phyloP scores from a whole-genome alignment of 345 rosid genomes.

The Boechera divaricarpa region DNA sequence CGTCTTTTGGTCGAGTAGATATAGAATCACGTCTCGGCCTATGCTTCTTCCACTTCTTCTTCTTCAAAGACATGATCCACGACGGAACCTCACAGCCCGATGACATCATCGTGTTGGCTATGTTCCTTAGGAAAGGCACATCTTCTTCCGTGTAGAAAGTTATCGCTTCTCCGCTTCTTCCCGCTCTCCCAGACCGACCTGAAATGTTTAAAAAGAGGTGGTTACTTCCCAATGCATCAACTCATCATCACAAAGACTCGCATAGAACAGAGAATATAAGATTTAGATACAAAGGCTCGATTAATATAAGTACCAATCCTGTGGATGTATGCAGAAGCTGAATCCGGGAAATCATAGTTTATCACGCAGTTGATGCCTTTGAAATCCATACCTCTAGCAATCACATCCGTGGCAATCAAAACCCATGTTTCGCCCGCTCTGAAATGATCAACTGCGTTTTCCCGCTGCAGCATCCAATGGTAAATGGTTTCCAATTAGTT shows the following conservation, averaged over 20 bases:
- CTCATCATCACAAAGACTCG: background rate
- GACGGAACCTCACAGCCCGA: slow-evolving; percentile 96
- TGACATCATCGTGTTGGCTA: slow-evolving; percentile 81
- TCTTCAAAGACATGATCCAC: slow-evolving; percentile 73
- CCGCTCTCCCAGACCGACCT: slow-evolving; percentile 94
- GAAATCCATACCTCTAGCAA: slow-evolving; percentile 98
- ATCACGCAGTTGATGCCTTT: slow-evolving; percentile 92
- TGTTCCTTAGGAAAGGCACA: slow-evolving; percentile 71
- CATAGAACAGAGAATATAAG: background rate
- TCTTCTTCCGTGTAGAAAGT: slow-evolving; percentile 86
- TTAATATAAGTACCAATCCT: slow-evolving; percentile 72
- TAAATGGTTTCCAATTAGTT: slow-evolving; percentile 12
- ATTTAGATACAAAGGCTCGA: background rate
- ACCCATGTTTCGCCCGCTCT: slow-evolving; percentile 93
- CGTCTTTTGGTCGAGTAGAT: slow-evolving; percentile 64
- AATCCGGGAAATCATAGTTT: slow-evolving; percentile 94
- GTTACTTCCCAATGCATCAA: slow-evolving; percentile 11
- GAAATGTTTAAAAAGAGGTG: background rate
- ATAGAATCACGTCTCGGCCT: slow-evolving; percentile 75
- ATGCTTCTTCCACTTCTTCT: slow-evolving; percentile 84
- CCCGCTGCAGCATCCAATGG: slow-evolving; percentile 59
- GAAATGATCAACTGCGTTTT: slow-evolving; percentile 77
- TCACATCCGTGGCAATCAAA: slow-evolving; percentile 91
- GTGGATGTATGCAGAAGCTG: slow-evolving; percentile 89
- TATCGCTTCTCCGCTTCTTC: slow-evolving; percentile 88